phyloP scores from a whole-genome alignment of 257 asterid species.

The Ballota nigra region DNA sequence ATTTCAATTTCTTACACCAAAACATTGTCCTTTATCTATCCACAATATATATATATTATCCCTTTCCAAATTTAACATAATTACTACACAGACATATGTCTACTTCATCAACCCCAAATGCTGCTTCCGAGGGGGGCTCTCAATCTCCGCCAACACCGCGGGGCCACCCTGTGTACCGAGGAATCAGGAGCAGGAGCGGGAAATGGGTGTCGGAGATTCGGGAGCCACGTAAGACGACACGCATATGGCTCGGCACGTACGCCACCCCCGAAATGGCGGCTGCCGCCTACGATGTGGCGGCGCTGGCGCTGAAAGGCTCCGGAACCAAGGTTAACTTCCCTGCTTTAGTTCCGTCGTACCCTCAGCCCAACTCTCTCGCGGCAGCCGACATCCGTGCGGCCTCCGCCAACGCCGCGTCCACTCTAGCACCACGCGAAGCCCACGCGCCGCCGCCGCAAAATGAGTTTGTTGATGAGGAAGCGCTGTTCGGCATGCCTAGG shows the following conservation, averaged over 20 bases:
- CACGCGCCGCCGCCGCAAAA: slow-evolving; percentile 19
- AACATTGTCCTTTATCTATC: no score
- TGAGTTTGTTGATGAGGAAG: slow-evolving; percentile 54
- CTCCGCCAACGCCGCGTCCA: slow-evolving; percentile 38
- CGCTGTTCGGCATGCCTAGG: slow-evolving; percentile 48
- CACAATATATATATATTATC: no score
- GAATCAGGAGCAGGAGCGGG: slow-evolving; percentile 50
- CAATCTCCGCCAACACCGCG: slow-evolving; percentile 27
- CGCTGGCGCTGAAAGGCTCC: slow-evolving; percentile 50
- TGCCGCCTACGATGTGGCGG: slow-evolving; percentile 60
- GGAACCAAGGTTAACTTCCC: slow-evolving; percentile 45
- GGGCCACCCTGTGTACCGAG: slow-evolving; percentile 45
- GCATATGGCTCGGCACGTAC: slow-evolving; percentile 66
- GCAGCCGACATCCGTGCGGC: slow-evolving; percentile 40
- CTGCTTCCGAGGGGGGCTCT: no score
- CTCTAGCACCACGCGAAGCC: slow-evolving; percentile 2
- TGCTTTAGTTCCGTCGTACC: slow-evolving; percentile 10
- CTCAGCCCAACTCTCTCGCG: slow-evolving; percentile 39
- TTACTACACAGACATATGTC: no score
- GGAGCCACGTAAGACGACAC: slow-evolving; percentile 49
- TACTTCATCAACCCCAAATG: no score
- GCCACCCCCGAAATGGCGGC: slow-evolving; percentile 71
- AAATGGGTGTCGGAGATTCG: slow-evolving; percentile 74
- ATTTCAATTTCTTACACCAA: no score
- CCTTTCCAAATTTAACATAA: no score